Evolutionary conservation across 2,329 filamentous ascomycete species (phyloP), one percentile per base, ranked within the genome.

Genomic region (Penicillium paneum): DNA sequence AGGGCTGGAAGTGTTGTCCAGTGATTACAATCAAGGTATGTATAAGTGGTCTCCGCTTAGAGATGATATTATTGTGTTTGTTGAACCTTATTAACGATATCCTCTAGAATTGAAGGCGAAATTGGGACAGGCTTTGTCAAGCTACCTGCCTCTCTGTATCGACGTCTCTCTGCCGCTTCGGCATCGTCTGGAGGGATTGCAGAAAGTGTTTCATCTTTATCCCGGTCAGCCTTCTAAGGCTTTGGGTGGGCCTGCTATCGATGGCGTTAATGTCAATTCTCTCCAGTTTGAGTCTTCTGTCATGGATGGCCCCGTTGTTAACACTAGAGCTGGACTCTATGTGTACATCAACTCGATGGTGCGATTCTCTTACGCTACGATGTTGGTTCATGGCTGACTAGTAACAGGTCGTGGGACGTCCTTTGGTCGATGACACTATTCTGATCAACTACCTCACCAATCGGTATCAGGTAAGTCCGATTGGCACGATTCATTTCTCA

Each of bases 271-370:
- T 61, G 77, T 75, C 54, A 72, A 75, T 38, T 72, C 75, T 17
- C 68, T 83, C n/a, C 79, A 83, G 49, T 78, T 83, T 35, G 79
- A 83, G 57, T 73, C 77, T 13, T 75, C 69, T 17, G 74, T 86
- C 10, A 76, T 82, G 26, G 89, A 95, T 46, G 74, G 92, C 10
- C 88, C 88, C 3, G 78, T 85, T 29, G 78, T 87, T 44, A 91
- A 90, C 61, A 90, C 91, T 3, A 83, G 91, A 70, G 89, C 90
- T 48, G 91, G 89, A 5, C 78, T 96, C 52, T 96, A 94, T 67
- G 80, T 96, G 7, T 94, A 93, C 69, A 77, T 97, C 8, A 94
- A 91, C 68, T 85, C 91, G 52, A 81, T 89, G 69, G 89, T 94
- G 77, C 61, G 26, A 8, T 3, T 3, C 44, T 8, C 1, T 39